Percentiles rank a stretch among this genome's conserved stretches.
Conservation (phyloP, 2,329 filamentous ascomycete species). For the Epicoccum sorghinum region DNA sequence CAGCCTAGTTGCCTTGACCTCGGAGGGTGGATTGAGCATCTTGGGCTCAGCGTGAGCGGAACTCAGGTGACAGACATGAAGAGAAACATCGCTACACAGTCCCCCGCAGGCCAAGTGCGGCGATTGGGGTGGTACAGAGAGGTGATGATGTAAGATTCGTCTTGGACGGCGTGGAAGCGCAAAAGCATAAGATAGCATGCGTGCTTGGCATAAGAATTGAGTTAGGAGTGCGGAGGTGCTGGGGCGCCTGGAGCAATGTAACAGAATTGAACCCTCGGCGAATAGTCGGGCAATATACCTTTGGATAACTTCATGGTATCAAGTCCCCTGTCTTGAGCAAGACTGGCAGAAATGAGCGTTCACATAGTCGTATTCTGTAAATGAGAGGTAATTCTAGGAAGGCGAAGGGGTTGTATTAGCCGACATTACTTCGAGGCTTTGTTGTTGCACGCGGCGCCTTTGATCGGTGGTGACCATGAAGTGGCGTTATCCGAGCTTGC, state of each 20-base stretch:
- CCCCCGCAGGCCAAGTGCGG: not conserved
- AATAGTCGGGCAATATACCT: constrained; percentile 17
- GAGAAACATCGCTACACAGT: not conserved
- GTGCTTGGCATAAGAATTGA: constrained; percentile 6
- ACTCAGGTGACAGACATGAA: not conserved
- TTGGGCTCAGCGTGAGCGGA: constrained; percentile 54
- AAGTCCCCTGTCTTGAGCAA: constrained; percentile 13
- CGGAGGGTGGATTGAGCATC: constrained; percentile 76
- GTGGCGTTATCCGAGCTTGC: constrained; percentile 15
- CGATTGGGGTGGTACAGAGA: not conserved
- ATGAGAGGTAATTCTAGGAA: not conserved
- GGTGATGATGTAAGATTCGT: constrained; percentile 12
- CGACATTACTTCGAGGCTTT: not conserved
- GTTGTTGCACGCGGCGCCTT: not conserved
- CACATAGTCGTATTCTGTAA: no score
- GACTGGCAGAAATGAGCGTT: no score
- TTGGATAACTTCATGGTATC: constrained; percentile 5
- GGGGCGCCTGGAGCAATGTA: constrained; percentile 28
- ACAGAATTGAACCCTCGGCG: constrained; percentile 22
- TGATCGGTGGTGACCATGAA: constrained; percentile 10
- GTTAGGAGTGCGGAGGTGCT: constrained; percentile 8
- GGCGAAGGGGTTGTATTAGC: not conserved
- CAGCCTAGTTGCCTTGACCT: constrained; percentile 75
- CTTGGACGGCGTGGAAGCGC: constrained; percentile 3
- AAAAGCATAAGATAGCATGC: constrained; percentile 1